phyloP scores from a whole-genome alignment of 129 eudicot species.

The Artemisia argyi region DNA sequence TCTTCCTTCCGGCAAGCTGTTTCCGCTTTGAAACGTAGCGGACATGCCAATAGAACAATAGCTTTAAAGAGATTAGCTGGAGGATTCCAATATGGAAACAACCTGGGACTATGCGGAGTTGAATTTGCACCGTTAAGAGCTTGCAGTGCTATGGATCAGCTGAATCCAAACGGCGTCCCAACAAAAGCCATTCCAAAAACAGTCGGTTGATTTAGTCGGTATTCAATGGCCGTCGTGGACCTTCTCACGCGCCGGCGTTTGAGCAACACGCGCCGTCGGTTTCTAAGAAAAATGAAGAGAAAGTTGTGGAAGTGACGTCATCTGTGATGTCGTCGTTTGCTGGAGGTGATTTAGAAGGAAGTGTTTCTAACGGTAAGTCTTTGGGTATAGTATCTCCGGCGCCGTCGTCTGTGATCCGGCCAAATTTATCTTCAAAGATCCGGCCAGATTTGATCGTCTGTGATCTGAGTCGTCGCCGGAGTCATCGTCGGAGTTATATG shows the following conservation, averaged over 20 bases:
- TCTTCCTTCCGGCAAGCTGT: conserved; percentile 37
- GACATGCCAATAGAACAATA: conserved; percentile 72
- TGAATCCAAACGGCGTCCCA: conserved; percentile 50
- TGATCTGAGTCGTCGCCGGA: too few species aligned
- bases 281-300: conserved; percentile 22
- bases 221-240: conserved; percentile 71
- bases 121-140: conserved; percentile 60
- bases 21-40: conserved; percentile 52
- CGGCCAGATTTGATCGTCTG: too few species aligned
- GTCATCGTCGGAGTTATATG: too few species aligned
- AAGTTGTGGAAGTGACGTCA: conserved; percentile 29
- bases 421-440: too few species aligned
- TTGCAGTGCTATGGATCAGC: conserved; percentile 55
- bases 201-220: too few species aligned
- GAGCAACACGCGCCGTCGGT: conserved; percentile 17
- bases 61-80: conserved; percentile 86
- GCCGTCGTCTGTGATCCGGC: too few species aligned
- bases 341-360: conserved; percentile 52
- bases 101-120: conserved; percentile 83
- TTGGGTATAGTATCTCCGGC: conserved; percentile 34
- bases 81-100: conserved; percentile 79
- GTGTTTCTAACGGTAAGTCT: conserved; percentile 62
- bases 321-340: conserved; percentile 51
- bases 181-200: conserved; percentile 77
- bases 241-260: conserved; percentile 13